These are phyloP conservation scores for Pterocarpus macrocarpus DNA, from an alignment of 306 rosid species.

Conservation along the genomic window DNA sequence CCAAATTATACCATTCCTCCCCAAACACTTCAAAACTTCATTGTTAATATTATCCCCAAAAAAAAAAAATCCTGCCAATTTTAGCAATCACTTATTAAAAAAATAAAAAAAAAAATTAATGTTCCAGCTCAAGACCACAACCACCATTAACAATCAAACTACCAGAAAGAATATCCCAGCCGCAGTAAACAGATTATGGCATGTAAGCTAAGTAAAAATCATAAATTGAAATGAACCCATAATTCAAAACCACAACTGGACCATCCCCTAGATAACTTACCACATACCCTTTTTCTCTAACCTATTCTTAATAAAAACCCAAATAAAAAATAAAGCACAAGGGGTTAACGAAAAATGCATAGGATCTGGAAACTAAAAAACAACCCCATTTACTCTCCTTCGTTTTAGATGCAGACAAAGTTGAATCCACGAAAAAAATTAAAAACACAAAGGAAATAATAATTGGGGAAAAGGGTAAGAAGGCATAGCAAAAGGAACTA, in stretches of 20 bases:
- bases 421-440: too few species aligned
- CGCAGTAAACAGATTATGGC: background rate
- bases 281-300: background rate
- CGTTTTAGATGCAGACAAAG: background rate
- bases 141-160: background rate
- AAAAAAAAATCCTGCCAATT: background rate
- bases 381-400: conserved; percentile 2
- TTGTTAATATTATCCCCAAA: background rate
- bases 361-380: conserved; percentile 23
- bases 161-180: background rate
- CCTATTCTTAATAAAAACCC: too few species aligned
- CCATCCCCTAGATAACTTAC: background rate
- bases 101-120: background rate
- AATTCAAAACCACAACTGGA: background rate
- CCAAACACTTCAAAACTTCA: background rate
- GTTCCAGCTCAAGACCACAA: background rate
- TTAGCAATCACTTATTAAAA: background rate
- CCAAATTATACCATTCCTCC: background rate
- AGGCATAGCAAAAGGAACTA: background rate
- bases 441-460: background rate
- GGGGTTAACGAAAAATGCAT: background rate
- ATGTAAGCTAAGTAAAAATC: background rate
- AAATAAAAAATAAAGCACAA: too few species aligned
- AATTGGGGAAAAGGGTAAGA: background rate
- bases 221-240: conserved; percentile 22